These are phyloP conservation scores for Isatis tinctoria DNA, from an alignment of 345 rosid species.

Conservation along the genomic window DNA sequence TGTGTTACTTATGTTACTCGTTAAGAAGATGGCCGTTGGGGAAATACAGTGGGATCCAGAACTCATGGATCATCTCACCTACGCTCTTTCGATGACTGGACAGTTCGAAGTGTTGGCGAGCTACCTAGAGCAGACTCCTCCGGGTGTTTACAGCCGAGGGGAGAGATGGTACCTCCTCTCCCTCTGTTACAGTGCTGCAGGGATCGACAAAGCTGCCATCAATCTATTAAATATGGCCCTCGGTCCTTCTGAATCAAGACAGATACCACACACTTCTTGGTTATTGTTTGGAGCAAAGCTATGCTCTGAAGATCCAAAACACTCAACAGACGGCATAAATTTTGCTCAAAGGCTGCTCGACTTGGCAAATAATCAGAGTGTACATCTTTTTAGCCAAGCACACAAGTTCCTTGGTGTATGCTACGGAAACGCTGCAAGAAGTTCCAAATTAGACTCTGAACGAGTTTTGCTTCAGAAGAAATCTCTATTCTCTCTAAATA, in stretches of 20 bases:
- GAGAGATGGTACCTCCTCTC: constrained; percentile 94
- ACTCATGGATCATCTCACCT: constrained; percentile 76
- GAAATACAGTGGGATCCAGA: constrained; percentile 82
- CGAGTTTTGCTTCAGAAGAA: constrained; percentile 56
- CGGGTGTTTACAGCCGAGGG: constrained; percentile 59
- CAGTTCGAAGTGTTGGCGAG: constrained; percentile 62
- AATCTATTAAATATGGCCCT: constrained; percentile 65
- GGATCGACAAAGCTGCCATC: constrained; percentile 62
- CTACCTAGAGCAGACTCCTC: constrained; percentile 72
- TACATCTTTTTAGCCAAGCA: constrained; percentile 55
- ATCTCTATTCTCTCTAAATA: constrained; percentile 54
- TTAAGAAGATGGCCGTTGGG: constrained; percentile 58
- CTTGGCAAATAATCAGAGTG: constrained; percentile 32
- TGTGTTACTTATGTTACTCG: constrained; percentile 64
- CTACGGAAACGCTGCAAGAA: constrained; percentile 75
- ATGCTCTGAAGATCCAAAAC: constrained; percentile 61
- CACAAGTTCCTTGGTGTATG: constrained; percentile 82
- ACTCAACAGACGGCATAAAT: constrained; percentile 58
- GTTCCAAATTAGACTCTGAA: constrained; percentile 64
- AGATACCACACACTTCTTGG: constrained; percentile 47
- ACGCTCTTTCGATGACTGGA: constrained; percentile 70
- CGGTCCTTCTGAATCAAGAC: constrained; percentile 68
- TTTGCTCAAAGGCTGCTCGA: constrained; percentile 54
- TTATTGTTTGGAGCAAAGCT: constrained; percentile 77
- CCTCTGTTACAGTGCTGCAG: constrained; percentile 79